Base-by-base conservation (phyloP, 768 basidiomycete genomes). In the Tricholoma terreum region DNA sequence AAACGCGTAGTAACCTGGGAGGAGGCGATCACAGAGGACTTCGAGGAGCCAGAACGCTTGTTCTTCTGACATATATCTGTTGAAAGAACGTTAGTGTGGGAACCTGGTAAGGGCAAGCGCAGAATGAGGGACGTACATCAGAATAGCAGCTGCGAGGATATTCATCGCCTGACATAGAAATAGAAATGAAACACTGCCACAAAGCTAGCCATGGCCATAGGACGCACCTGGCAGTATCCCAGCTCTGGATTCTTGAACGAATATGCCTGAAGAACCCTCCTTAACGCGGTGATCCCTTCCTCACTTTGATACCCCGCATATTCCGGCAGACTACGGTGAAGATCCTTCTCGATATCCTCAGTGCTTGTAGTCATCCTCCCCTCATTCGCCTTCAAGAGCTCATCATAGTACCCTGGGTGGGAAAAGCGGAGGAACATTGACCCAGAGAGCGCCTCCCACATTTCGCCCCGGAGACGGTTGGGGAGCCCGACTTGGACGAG, bases 261-360 rank as follows among this genome's bases (percentile, higher is more conserved):
- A 73, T 97, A 99, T 1, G 96, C 96, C 52, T 94, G 93, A 58
- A 99, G 70, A 1, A 99, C 97, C 43, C 95, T 81, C 58, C 97
- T 79, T 61, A 99, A 76, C 12, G 91, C 86, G 45, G 71, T 75
- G 56, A 98, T 93, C 1, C 97, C 97, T 35, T 91, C 87, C 27
- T 91, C 87, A 8, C 83, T 83, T 67, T 99, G 97, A 69, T 97
- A 99, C 2, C 94, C 97, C 15, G 92, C 87, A 71, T 98, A 99
- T 69, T 99, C 97, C 0, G 97, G 97, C 55, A 99, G 75, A 76
- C 92, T 94, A 34, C 97, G 81, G 71, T 97, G 95, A 24, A 99
- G 73, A 70, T 99, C 97, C 71, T 99, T 99, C 77, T 98, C 97
- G 42, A 99, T 99, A 69, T 99, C 97, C 67, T 99, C 97, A 1